Evolutionary conservation across 2,329 filamentous ascomycete genomes (phyloP).

Genomic region (Aureobasidium sp.): DNA sequence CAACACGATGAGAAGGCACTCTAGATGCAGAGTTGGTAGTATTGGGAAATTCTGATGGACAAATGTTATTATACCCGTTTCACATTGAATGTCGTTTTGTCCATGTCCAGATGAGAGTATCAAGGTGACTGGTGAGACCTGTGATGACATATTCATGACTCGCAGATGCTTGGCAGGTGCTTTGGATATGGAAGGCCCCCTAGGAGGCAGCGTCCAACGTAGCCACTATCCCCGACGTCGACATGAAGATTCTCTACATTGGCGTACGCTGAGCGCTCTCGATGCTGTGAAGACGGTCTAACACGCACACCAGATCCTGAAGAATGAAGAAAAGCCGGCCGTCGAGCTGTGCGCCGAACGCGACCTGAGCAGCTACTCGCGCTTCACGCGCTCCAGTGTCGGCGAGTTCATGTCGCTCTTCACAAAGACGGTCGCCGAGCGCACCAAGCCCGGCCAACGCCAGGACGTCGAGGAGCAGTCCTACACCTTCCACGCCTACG

Average conservation of each 20-base stretch:
- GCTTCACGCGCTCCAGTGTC: constrained; percentile 64
- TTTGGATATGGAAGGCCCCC: not conserved
- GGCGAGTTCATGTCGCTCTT: constrained; percentile 74
- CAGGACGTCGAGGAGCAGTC: constrained; percentile 80
- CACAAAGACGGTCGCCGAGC: constrained; percentile 77
- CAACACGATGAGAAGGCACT: not conserved
- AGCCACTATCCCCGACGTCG: not conserved
- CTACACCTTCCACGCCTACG: constrained; percentile 50
- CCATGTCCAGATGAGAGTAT: not conserved
- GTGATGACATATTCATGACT: not conserved
- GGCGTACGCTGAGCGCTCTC: constrained; percentile 50
- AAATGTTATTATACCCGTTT: not conserved
- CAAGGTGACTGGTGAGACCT: not conserved
- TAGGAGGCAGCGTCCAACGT: not conserved
- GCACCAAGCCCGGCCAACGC: constrained; percentile 69
- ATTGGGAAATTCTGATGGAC: not conserved
- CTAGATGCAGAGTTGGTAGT: not conserved
- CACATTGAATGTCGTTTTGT: not conserved
- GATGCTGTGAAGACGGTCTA: constrained; percentile 19
- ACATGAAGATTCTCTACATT: constrained; percentile 82
- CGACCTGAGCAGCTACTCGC: constrained; percentile 68
- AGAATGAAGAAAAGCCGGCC: constrained; percentile 67
- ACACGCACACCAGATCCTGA: constrained; percentile 56
- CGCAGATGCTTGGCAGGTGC: not conserved
- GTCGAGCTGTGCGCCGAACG: constrained; percentile 69